These are phyloP conservation scores for Rosa rugosa DNA, from an alignment of 306 rosid species.

Conservation along the genomic window DNA sequence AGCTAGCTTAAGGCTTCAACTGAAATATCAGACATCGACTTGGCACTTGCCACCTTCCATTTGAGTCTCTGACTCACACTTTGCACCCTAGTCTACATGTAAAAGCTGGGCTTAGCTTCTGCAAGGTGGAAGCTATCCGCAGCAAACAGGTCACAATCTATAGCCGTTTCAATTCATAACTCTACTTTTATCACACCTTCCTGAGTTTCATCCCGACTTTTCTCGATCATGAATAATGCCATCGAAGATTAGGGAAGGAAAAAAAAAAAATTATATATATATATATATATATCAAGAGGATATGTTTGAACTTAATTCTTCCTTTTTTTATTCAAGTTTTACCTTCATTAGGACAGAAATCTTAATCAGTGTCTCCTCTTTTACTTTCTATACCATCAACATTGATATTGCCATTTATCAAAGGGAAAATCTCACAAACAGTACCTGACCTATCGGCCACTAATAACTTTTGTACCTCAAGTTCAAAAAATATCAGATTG, in stretches of 20 bases:
- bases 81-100: neutral
- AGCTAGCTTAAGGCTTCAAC: neutral
- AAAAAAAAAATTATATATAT: too few species aligned
- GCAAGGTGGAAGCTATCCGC: conserved; percentile 4
- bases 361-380: neutral
- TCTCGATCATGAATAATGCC: neutral
- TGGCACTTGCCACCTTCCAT: conserved; percentile 1
- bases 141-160: neutral
- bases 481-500: too few species aligned
- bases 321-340: neutral
- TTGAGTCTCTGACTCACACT: conserved; percentile 8
- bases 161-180: neutral
- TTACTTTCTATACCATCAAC: neutral
- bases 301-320: neutral
- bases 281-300: neutral
- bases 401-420: neutral
- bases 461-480: too few species aligned
- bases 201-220: neutral
- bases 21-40: neutral
- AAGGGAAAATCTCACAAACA: too few species aligned
- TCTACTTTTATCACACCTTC: neutral
- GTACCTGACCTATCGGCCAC: too few species aligned
- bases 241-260: neutral
- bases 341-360: neutral
- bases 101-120: conserved; percentile 1